Evolutionary conservation across 805 yeast species (phyloP).

Genomic region (Saccharomycopsis fibuligera): DNA sequence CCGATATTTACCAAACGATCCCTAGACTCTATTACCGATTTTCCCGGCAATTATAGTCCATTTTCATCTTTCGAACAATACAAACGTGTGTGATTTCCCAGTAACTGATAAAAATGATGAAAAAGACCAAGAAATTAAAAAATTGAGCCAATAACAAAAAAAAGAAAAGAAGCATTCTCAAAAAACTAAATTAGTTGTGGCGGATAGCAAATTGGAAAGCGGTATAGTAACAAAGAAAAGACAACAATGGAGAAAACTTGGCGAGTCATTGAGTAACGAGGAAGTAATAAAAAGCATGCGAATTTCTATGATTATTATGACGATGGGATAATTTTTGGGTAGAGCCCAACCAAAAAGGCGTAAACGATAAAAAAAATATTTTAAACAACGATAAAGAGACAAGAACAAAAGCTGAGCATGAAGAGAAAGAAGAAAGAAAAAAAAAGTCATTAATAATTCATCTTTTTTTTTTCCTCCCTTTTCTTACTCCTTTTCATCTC

Average conservation of each 20-base stretch:
- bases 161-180: neutral
- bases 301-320: neutral
- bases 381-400: neutral
- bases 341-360: no score
- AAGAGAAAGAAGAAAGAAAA: neutral
- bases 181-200: no score
- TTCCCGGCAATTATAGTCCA: no score
- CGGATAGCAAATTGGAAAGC: neutral
- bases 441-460: no score
- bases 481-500: neutral
- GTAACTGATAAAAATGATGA: neutral
- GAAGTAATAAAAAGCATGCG: neutral
- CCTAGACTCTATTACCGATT: no score
- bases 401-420: neutral
- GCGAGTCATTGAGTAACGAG: no score
- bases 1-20: no score
- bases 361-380: neutral
- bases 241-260: neutral
- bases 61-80: no score
- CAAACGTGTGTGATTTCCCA: no score
- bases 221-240: neutral
- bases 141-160: neutral
- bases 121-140: neutral
- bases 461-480: no score
- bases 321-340: neutral